Evolutionary conservation across 371 early-diverging fungal genomes (phyloP), one percentile per base, ranked within the genome.

Genomic region (Chytridium lagenaria): DNA sequence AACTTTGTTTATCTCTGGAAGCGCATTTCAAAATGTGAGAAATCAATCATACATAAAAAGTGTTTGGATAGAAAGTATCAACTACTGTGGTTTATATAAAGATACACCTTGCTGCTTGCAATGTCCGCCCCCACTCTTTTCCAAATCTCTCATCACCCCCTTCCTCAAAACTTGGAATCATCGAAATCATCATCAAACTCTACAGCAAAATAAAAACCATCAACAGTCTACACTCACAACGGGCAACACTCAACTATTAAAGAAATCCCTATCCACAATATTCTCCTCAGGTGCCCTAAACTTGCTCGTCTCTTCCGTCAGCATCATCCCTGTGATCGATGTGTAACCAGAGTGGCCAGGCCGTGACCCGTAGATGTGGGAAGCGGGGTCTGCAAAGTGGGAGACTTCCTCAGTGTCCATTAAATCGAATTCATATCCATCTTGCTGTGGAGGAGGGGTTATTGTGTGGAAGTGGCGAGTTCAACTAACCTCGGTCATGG

Each of bases 181-280:
- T 74, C 74, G 23, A 59, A 49, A 51, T 74, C 74, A 39, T 74
- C 74, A 44, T 68, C 74, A 64, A 74, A 74, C 38, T 74, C 74
- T 74, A 22, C 3, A 49, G 12, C 3, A 44, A 49, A 59, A 49
- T 19, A 57, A 38, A 22, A 66, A 40, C 1, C 67, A 37, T 22
- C 30, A 28, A 28, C 40, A 38, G 16, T 65, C 26, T 16, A 10
- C 28, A 31, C 15, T 50, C n/a, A 26, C 28, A 55, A 31, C 16
- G 30, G 26, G 59, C 37, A 34, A 50, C 23, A 67, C 69, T 31
- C 34, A 70, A 74, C 74, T 74, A 65, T 74, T 74, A 64, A 52
- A 74, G 44, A 74, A 74, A 55, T 74, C 74, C 55, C 44, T 51
- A 44, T 74, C 74, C 0, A 63, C 69, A n/a, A 74, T 59, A n/a